These are phyloP conservation scores for Coleophoma cylindrospora DNA, from an alignment of 2,329 filamentous ascomycete genomes.

Conservation along the genomic window DNA sequence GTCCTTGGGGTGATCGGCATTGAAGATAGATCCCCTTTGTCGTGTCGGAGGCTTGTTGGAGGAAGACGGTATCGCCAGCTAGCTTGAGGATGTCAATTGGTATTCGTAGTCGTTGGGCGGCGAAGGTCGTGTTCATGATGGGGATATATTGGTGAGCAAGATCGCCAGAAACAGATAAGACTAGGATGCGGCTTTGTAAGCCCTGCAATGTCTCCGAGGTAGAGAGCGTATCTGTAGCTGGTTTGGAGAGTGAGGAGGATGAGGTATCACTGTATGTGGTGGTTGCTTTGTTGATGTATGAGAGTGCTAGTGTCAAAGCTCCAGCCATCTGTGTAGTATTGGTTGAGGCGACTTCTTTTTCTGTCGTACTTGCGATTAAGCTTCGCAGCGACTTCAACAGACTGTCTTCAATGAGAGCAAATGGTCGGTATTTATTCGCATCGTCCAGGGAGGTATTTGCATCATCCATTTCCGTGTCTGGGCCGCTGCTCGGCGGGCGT, in stretches of 20 bases:
- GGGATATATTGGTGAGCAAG: constrained; percentile 90
- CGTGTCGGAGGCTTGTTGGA: constrained; percentile 83
- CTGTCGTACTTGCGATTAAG: constrained; percentile 67
- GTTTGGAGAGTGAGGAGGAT: constrained; percentile 23
- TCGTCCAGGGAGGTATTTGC: constrained; percentile 24
- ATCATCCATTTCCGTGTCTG: constrained; percentile 56
- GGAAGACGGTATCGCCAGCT: constrained; percentile 79
- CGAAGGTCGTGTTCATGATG: constrained; percentile 98
- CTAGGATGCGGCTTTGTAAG: constrained; percentile 77
- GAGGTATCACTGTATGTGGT: constrained; percentile 15
- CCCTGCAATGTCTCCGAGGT: constrained; percentile 32
- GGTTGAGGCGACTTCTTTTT: constrained; percentile 56
- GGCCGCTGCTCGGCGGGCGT: constrained; percentile 31
- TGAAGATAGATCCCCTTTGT: constrained; percentile 67
- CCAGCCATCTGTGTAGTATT: constrained; percentile 86
- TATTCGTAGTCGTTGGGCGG: constrained; percentile 80
- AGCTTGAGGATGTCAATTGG: constrained; percentile 91
- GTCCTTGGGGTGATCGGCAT: constrained; percentile 56
- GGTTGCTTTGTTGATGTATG: constrained; percentile 74
- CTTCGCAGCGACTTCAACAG: constrained; percentile 68
- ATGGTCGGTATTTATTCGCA: constrained; percentile 91
- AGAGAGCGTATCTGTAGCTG: constrained; percentile 11
- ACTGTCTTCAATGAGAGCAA: constrained; percentile 78
- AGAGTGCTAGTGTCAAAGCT: constrained; percentile 81
- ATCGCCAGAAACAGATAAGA: constrained; percentile 83